Percentiles rank a stretch among this genome's conserved stretches.
Conservation (phyloP, 768 basidiomycete genomes). For the Pleurotus cornucopiae region DNA sequence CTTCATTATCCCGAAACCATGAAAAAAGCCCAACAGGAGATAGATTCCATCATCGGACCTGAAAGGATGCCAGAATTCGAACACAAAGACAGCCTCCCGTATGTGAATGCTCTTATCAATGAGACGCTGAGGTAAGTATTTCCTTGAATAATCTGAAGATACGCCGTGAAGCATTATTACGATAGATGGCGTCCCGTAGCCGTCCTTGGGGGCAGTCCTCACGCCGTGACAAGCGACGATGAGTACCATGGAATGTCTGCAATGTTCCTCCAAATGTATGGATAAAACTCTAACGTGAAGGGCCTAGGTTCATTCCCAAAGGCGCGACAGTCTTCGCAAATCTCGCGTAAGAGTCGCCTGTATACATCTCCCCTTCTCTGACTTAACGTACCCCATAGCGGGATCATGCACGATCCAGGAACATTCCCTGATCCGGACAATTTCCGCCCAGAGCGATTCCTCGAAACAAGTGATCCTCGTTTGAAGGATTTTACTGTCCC, state of each 20-base stretch:
- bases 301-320: constrained; percentile 27
- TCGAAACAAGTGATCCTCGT: constrained; percentile 23
- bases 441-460: constrained; percentile 37
- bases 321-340: constrained; percentile 34
- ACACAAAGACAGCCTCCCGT: constrained; percentile 30
- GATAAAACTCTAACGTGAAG: background rate
- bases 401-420: constrained; percentile 24
- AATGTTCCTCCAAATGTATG: background rate
- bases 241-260: constrained; percentile 32
- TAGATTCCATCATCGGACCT: constrained; percentile 30
- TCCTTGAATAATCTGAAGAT: background rate
- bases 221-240: constrained; percentile 33
- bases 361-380: background rate
- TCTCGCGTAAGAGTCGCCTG: constrained; percentile 17
- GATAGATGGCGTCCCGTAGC: constrained; percentile 30
- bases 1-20: constrained; percentile 34
- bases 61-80: constrained; percentile 34
- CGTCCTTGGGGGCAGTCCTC: constrained; percentile 29
- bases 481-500: constrained; percentile 28
- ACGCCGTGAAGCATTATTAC: background rate
- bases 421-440: constrained; percentile 30
- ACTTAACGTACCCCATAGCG: constrained; percentile 14
- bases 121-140: constrained; percentile 30
- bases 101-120: constrained; percentile 31
- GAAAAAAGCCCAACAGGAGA: constrained; percentile 32